These are phyloP conservation scores for Chrysoporthe deuterocubensis DNA, from an alignment of 2,329 filamentous ascomycete genomes.

Conservation along the genomic window DNA sequence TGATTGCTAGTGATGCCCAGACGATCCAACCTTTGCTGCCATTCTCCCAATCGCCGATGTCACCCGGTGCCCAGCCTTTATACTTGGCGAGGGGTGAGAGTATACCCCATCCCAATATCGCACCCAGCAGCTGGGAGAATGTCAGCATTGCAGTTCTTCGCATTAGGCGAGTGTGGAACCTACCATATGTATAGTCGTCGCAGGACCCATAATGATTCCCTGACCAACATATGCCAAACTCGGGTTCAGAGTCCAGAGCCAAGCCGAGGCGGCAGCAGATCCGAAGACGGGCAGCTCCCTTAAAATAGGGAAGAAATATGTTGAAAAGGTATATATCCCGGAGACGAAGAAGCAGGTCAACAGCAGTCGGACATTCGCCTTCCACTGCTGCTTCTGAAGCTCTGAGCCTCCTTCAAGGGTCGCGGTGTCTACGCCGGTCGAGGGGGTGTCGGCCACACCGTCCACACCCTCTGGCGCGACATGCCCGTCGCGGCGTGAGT, in stretches of 20 bases:
- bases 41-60: slow-evolving; percentile 84
- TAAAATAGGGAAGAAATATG: slow-evolving; percentile 87
- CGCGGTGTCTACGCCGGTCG: slow-evolving; percentile 17
- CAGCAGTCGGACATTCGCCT: slow-evolving; percentile 57
- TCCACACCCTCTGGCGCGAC: slow-evolving; percentile 16
- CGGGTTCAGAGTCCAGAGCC: slow-evolving; percentile 96
- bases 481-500: slow-evolving; percentile 35
- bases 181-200: slow-evolving; percentile 89
- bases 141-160: neutral
- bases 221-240: slow-evolving; percentile 97
- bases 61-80: slow-evolving; percentile 86
- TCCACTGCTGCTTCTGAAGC: slow-evolving; percentile 43
- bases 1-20: slow-evolving; percentile 94
- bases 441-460: slow-evolving; percentile 28
- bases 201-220: slow-evolving; percentile 97
- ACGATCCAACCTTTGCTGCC: slow-evolving; percentile 99
- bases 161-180: neutral
- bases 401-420: slow-evolving; percentile 35
- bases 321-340: slow-evolving; percentile 74
- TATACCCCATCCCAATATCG: slow-evolving; percentile 86
- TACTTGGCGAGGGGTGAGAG: slow-evolving; percentile 87
- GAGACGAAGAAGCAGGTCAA: slow-evolving; percentile 62
- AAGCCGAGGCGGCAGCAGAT: slow-evolving; percentile 70
- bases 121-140: slow-evolving; percentile 64
- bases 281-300: slow-evolving; percentile 90